These are phyloP conservation scores for Colletotrichum sp. DNA, from an alignment of 2,329 filamentous ascomycete genomes.

Conservation along the genomic window DNA sequence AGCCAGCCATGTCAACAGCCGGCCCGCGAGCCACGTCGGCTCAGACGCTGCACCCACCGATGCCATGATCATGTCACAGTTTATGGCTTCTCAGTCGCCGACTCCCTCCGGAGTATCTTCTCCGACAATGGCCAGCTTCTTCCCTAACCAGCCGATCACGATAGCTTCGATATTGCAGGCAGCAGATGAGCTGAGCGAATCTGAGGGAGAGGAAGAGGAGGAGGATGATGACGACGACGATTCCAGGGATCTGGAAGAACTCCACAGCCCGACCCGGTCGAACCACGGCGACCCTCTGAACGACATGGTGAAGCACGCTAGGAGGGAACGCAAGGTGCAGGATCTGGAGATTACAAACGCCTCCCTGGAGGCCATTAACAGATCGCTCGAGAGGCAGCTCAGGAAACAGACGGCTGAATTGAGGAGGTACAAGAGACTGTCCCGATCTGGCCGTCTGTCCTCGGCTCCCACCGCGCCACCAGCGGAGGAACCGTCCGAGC, in stretches of 20 bases:
- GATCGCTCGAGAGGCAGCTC: conserved; percentile 88
- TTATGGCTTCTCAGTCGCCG: conserved; percentile 36
- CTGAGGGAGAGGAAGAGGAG: conserved; percentile 27
- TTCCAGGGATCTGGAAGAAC: conserved; percentile 32
- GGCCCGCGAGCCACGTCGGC: conserved; percentile 27
- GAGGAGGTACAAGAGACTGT: conserved; percentile 84
- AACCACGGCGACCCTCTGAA: conserved; percentile 65
- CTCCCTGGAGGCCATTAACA: conserved; percentile 92
- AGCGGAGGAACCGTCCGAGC: conserved; percentile 48
- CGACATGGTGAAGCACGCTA: conserved; percentile 85
- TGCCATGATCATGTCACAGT: conserved; percentile 37
- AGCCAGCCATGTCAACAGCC: conserved; percentile 28
- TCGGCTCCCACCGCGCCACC: conserved; percentile 52
- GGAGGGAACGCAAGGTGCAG: conserved; percentile 91
- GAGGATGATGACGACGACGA: conserved; percentile 25
- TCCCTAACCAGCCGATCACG: conserved; percentile 41
- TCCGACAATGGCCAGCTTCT: conserved; percentile 33
- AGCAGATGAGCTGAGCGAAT: conserved; percentile 53
- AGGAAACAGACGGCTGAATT: conserved; percentile 90
- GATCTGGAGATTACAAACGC: conserved; percentile 97
- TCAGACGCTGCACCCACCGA: conserved; percentile 34
- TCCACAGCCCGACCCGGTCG: conserved; percentile 65
- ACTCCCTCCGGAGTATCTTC: conserved; percentile 41
- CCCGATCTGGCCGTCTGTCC: conserved; percentile 76
- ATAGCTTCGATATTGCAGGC: conserved; percentile 63